A percentile compares a stretch with the other conserved stretches of the same genome.
phyloP scores from a whole-genome alignment of 1,284 basidiomycete genomes.

The Trichosporon coremiiforme region DNA sequence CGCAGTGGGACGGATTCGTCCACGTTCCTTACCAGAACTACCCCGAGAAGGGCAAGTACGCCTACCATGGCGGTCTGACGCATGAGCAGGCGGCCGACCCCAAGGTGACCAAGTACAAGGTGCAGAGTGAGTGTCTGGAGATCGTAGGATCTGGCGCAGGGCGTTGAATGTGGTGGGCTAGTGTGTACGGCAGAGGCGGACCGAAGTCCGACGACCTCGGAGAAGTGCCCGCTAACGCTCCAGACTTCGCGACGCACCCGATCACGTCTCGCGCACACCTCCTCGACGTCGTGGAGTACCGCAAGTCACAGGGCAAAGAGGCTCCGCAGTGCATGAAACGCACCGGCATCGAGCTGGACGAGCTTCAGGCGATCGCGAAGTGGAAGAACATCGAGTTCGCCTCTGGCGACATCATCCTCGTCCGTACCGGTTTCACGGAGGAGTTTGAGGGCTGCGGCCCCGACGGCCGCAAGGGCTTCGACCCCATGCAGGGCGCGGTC shows the following conservation, averaged over 20 bases:
- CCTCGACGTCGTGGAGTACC: slow-evolving; percentile 36
- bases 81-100: slow-evolving; percentile 22
- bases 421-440: slow-evolving; percentile 55
- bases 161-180: too few relatives aligned
- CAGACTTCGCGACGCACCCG: slow-evolving; percentile 30
- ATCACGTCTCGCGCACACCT: slow-evolving; percentile 32
- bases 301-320: slow-evolving; percentile 46
- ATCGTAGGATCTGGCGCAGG: too few relatives aligned
- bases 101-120: slow-evolving; percentile 18
- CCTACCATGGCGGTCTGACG: slow-evolving; percentile 29
- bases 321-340: slow-evolving; percentile 46
- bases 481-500: slow-evolving; percentile 22
- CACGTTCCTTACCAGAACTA: slow-evolving; percentile 47
- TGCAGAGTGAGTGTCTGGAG: slow-evolving; percentile 25
- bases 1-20: slow-evolving; percentile 56
- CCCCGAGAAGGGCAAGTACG: slow-evolving; percentile 26
- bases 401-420: slow-evolving; percentile 51
- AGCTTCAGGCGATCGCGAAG: slow-evolving; percentile 36
- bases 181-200: too few relatives aligned
- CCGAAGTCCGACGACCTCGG: too few relatives aligned
- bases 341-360: slow-evolving; percentile 40
- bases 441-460: slow-evolving; percentile 18
- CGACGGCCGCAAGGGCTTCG: slow-evolving; percentile 15
- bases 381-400: slow-evolving; percentile 44
- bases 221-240: not conserved